These are phyloP conservation scores for Rhodotorula mucilaginosa DNA, from an alignment of 1,284 basidiomycete genomes.

Conservation along the genomic window DNA sequence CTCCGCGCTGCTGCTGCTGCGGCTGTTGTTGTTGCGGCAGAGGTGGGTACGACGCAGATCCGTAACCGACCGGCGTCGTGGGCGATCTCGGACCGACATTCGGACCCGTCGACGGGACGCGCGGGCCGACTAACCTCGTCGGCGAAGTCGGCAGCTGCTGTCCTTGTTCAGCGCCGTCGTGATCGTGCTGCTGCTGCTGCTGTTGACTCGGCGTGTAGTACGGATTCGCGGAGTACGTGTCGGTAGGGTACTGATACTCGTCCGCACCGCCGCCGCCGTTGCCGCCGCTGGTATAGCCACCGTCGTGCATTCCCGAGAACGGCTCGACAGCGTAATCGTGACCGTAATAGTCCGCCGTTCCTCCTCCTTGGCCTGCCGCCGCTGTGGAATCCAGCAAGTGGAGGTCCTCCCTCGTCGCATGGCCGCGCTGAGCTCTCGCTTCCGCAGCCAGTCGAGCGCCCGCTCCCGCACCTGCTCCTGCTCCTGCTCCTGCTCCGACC, in stretches of 20 bases:
- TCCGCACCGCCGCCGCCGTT: background rate
- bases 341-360: no score
- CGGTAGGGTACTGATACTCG: background rate
- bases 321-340: constrained; percentile 2
- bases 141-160: background rate
- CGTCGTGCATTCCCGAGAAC: constrained; percentile 17
- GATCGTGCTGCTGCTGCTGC: background rate
- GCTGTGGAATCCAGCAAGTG: background rate
- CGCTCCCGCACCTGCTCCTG: background rate
- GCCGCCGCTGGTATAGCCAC: background rate
- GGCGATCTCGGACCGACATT: constrained; percentile 1
- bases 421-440: constrained; percentile 19
- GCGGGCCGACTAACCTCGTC: constrained; percentile 1
- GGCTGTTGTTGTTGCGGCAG: background rate
- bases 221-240: background rate
- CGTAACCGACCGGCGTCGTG: background rate
- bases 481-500: background rate
- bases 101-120: background rate
- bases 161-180: no score
- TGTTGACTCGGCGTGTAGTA: background rate
- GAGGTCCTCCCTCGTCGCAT: constrained; percentile 5
- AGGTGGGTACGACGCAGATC: constrained; percentile 16
- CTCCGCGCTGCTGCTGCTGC: background rate
- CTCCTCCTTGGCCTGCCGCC: background rate
- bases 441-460: constrained; percentile 23